Conservation (phyloP, 768 basidiomycete species). For the Kwoniella sp. region DNA sequence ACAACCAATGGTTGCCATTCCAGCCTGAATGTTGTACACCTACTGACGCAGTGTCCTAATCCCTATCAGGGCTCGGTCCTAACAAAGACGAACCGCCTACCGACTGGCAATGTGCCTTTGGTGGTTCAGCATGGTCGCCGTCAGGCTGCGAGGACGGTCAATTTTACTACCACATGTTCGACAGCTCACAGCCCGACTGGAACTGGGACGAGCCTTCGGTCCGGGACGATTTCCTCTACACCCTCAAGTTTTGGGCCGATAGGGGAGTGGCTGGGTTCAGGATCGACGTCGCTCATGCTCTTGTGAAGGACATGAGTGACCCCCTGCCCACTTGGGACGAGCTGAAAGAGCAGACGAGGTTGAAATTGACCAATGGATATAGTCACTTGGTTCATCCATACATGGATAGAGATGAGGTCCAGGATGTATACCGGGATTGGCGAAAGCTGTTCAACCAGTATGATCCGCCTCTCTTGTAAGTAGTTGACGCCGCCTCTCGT, state of each 20-base stretch:
- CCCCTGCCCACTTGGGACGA: conserved; percentile 29
- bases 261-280: conserved; percentile 44
- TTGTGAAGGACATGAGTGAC: conserved; percentile 38
- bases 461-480: conserved; percentile 47
- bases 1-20: too few relatives aligned
- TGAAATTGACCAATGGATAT: conserved; percentile 33
- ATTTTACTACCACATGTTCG: conserved; percentile 46
- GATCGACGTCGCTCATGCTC: conserved; percentile 48
- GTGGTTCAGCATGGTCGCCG: conserved; percentile 46
- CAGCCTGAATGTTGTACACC: too few relatives aligned
- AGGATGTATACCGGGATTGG: conserved; percentile 43
- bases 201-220: conserved; percentile 47
- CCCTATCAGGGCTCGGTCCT: conserved; percentile 32
- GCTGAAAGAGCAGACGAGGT: conserved; percentile 21
- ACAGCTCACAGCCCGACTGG: conserved; percentile 46
- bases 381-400: conserved; percentile 29
- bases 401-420: conserved; percentile 43
- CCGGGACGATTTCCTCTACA: conserved; percentile 43
- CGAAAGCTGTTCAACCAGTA: conserved; percentile 48
- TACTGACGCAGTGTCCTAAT: not conserved
- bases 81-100: conserved; percentile 39
- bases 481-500: conserved; percentile 3
- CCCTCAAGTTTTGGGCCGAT: conserved; percentile 47
- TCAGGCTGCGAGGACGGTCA: conserved; percentile 39
- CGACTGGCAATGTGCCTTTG: conserved; percentile 45